These are phyloP conservation scores for Moesziomyces antarcticus DNA, from an alignment of 1,284 basidiomycete genomes.

Conservation along the genomic window DNA sequence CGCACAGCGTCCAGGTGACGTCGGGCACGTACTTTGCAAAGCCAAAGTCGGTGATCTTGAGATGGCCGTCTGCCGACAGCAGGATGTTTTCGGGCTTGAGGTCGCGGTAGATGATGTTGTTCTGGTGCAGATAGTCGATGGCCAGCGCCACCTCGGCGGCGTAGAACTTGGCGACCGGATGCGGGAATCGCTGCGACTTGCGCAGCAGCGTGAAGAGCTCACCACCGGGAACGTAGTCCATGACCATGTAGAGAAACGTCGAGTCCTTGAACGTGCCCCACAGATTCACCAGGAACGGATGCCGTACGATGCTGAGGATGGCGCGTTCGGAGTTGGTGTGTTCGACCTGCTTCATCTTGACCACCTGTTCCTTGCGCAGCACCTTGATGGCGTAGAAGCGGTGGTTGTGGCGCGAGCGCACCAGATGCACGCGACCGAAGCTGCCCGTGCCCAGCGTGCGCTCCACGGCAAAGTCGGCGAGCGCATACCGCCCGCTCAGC, in stretches of 20 bases:
- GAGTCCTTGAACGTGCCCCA: constrained; percentile 98
- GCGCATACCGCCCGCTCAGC: constrained; percentile 64
- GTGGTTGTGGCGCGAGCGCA: constrained; percentile 61
- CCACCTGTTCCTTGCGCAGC: constrained; percentile 79
- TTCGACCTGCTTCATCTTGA: constrained; percentile 94
- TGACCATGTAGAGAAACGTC: constrained; percentile 97
- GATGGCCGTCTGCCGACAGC: constrained; percentile 91
- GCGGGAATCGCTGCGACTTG: constrained; percentile 84
- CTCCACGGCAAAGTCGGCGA: constrained; percentile 62
- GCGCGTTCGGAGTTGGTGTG: constrained; percentile 96
- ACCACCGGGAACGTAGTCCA: constrained; percentile 99
- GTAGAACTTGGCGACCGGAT: constrained; percentile 98
- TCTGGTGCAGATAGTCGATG: constrained; percentile 87
- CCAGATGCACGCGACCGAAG: constrained; percentile 66
- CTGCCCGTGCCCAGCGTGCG: constrained; percentile 65
- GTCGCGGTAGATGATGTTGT: constrained; percentile 96
- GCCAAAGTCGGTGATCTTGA: constrained; percentile 98
- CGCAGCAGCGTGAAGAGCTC: constrained; percentile 79
- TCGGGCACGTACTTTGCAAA: constrained; percentile 92
- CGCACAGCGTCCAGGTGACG: constrained; percentile 96
- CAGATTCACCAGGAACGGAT: constrained; percentile 96
- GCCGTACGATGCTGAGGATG: constrained; percentile 88
- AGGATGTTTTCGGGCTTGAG: constrained; percentile 98
- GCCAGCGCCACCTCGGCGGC: constrained; percentile 96
- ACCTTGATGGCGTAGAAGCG: constrained; percentile 68